A percentile compares a stretch with the other conserved stretches of the same genome.
These are phyloP conservation scores for Sporothrix sp. DNA, from an alignment of 2,329 filamentous ascomycete genomes.

Conservation along the genomic window DNA sequence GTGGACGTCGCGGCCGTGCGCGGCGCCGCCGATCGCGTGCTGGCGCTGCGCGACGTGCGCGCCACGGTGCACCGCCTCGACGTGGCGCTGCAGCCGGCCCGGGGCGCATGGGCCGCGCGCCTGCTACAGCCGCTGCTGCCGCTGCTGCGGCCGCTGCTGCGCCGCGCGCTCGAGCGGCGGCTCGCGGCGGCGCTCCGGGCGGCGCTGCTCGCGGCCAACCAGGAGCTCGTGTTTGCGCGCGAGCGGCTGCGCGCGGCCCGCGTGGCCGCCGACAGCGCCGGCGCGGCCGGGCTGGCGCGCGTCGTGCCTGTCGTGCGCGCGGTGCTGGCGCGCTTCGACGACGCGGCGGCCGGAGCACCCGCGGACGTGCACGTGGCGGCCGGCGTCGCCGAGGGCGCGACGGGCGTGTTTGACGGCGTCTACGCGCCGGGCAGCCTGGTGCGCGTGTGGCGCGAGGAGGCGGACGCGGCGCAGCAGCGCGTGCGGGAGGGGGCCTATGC, in stretches of 20 bases:
- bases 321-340: slow-evolving; percentile 22
- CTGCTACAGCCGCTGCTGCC: slow-evolving; percentile 44
- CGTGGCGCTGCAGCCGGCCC: slow-evolving; percentile 51
- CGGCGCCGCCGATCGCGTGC: slow-evolving; percentile 68
- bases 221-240: slow-evolving; percentile 76
- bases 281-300: slow-evolving; percentile 33
- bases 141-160: slow-evolving; percentile 66
- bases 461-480: slow-evolving; percentile 55
- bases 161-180: slow-evolving; percentile 73
- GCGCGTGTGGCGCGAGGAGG: slow-evolving; percentile 82
- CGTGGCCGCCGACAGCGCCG: slow-evolving; percentile 57
- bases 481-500: slow-evolving; percentile 43
- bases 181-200: slow-evolving; percentile 63
- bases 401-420: slow-evolving; percentile 64
- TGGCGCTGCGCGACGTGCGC: slow-evolving; percentile 64
- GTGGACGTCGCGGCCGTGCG: slow-evolving; percentile 76
- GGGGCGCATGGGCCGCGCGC: neutral
- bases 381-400: slow-evolving; percentile 43
- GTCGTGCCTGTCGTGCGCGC: neutral
- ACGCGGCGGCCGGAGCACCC: slow-evolving; percentile 46
- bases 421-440: slow-evolving; percentile 87
- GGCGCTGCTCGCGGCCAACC: slow-evolving; percentile 62
- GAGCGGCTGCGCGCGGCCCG: slow-evolving; percentile 79
- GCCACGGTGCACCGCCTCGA: slow-evolving; percentile 77
- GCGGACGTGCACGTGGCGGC: slow-evolving; percentile 67